phyloP scores from a whole-genome alignment of 345 rosid species.

The Euphorbia peplus region DNA sequence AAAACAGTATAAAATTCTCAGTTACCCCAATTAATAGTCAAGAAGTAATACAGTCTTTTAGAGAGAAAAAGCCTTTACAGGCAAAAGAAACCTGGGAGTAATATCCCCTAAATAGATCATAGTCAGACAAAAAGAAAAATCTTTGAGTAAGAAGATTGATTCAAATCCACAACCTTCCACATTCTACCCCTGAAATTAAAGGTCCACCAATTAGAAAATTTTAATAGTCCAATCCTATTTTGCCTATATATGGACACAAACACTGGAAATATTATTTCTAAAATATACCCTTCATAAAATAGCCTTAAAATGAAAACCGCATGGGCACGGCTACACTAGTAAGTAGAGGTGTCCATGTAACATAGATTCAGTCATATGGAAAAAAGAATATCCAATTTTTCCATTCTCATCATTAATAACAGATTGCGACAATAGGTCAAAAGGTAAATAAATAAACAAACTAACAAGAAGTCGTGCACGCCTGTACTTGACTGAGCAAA shows the following conservation, averaged over 20 bases:
- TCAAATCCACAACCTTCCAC: too few relatives aligned
- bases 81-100: neutral
- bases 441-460: slow-evolving; percentile 3
- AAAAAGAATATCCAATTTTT: neutral
- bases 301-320: too few relatives aligned
- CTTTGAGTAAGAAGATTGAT: too few relatives aligned
- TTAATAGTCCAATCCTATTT: neutral
- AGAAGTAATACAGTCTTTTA: neutral
- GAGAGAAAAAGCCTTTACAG: neutral
- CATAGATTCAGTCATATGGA: too few relatives aligned
- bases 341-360: too few relatives aligned
- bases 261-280: too few relatives aligned
- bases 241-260: too few relatives aligned
- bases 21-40: neutral
- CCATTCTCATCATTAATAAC: neutral
- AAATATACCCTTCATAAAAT: too few relatives aligned
- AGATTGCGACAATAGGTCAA: neutral
- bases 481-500: neutral
- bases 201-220: too few relatives aligned
- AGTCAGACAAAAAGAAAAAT: neutral
- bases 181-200: too few relatives aligned
- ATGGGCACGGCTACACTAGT: too few relatives aligned
- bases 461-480: neutral
- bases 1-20: neutral
- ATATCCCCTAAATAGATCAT: neutral